Base-by-base conservation (phyloP, 306 rosid genomes). In the Echinosophora koreensis region DNA sequence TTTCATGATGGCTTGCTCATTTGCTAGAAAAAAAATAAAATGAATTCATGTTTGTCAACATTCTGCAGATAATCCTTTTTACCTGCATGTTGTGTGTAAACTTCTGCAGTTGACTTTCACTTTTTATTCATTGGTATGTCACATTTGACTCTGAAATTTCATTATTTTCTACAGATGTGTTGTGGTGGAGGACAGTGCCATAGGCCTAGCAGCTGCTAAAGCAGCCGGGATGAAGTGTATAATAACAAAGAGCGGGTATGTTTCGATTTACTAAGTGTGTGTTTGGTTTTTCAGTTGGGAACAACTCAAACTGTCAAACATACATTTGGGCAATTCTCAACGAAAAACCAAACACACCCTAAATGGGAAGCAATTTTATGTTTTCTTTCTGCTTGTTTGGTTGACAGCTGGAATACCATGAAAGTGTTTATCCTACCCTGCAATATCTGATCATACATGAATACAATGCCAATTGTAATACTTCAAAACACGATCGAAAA, bases 201-300 rank as follows among this genome's bases (percentile, higher is more conserved):
- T 95, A 80, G 96, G 99, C 84, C 96, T 95, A 57, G 91, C 97
- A 54, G 99, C 99, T 56, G 99, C 97, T 70, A 95, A 92, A 88
- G 86, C 85, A 37, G 97, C 97, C 13, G 97, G 99, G 67, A 95
- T 92, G 99, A 95, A 86, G 68, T 95, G 99, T 69, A 87, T 91
- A 79, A 68, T 95, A 75, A 95, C 99, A 49, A 95, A 92, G 84
- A 92, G 97, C 83, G 89, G 99, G 99, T 90, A 87, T 70, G n/a
- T 47, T 47, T 4, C 49, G 62, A 52, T 56, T 59, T 15, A 47
- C 27, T 62, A 22, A 22, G 22, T 22, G 22, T 22, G 22, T 22
- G 22, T 22, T 22, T 22, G 22, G 22, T 22, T 22, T 22, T 22
- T 22, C 22, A 22, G 22, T 22, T 22, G 22, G 1, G 22, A 22